These are phyloP conservation scores for Akanthomyces dipterigenus DNA, from an alignment of 2,329 filamentous ascomycete species.

Conservation along the genomic window DNA sequence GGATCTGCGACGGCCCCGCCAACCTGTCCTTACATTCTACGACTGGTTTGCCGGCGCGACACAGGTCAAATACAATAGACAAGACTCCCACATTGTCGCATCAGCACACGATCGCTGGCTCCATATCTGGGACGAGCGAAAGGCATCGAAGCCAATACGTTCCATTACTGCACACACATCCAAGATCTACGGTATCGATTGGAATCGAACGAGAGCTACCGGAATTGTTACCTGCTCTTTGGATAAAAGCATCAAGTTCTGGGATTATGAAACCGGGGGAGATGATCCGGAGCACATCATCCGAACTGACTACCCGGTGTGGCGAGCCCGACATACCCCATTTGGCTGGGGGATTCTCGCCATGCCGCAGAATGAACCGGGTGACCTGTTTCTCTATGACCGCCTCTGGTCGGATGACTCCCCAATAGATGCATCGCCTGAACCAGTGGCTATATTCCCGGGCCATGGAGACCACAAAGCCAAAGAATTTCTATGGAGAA, in stretches of 20 bases:
- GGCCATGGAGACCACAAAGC: slow-evolving; percentile 63
- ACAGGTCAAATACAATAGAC: slow-evolving; percentile 90
- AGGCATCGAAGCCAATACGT: slow-evolving; percentile 67
- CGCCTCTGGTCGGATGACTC: slow-evolving; percentile 42
- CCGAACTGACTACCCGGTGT: slow-evolving; percentile 76
- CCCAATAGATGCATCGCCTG: slow-evolving; percentile 36
- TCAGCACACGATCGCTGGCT: slow-evolving; percentile 85
- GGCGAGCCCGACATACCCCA: slow-evolving; percentile 84
- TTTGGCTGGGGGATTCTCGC: slow-evolving; percentile 81
- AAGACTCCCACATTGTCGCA: slow-evolving; percentile 78
- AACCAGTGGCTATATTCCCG: slow-evolving; percentile 51
- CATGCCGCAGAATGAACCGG: slow-evolving; percentile 87
- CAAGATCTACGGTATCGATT: slow-evolving; percentile 93
- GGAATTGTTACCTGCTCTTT: slow-evolving; percentile 82
- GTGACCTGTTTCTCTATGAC: slow-evolving; percentile 79
- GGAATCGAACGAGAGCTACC: slow-evolving; percentile 71
- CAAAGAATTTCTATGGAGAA: slow-evolving; percentile 88
- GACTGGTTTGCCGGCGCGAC: slow-evolving; percentile 93
- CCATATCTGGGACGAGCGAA: slow-evolving; percentile 84
- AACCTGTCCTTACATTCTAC: slow-evolving; percentile 73
- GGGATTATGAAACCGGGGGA: slow-evolving; percentile 64
- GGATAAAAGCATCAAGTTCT: slow-evolving; percentile 88
- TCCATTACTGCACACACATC: slow-evolving; percentile 85
- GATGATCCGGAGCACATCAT: slow-evolving; percentile 70
- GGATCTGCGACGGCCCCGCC: slow-evolving; percentile 70